Base-by-base conservation (phyloP, 441 rosid species). In the Pelargonium citronellum region DNA sequence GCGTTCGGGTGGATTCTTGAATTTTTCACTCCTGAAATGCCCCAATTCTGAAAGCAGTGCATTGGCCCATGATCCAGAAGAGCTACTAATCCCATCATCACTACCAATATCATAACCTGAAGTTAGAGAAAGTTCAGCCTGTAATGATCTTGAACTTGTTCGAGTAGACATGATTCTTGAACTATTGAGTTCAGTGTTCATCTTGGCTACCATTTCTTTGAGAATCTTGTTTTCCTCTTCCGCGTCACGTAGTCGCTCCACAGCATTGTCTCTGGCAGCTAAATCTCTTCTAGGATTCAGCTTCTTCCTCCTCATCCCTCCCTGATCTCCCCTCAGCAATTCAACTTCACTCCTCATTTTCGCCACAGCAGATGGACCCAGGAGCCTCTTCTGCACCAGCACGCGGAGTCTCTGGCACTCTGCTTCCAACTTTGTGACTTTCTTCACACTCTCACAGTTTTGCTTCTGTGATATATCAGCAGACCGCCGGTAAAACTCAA, bases 141-240 rank as follows among this genome's bases (percentile, higher is more conserved):
- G 67, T 30, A 71, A 81, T 72, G 89, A 76, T 64, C 79, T 90
- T 46, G 88, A 84, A 44, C 91, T 85, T 62, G 94, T 81, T 43
- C 81, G 81, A 51, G 88, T 81, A 74, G 79, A 83, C 86, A 91
- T 81, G 69, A 72, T 71, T 79, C 91, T 83, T 5, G 91, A 88
- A 71, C 51, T 83, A 69, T 87, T 89, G 69, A 91, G 93, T 81
- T 91, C 99, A 34, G 73, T 80, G 70, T 89, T 88, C 79, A 82
- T 91, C 60, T 67, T 75, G 75, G 73, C 39, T 67, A 81, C 70
- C 66, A 37, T 87, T 84, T 89, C 94, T 53, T 83, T 87, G 69
- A 94, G 87, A 70, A 82, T 74, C 79, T 79, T 90, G 78, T 94
- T 94, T 81, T 94, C 96, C 84, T 94, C 96, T 71, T 91, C 95